A percentile compares a stretch with the other conserved stretches of the same genome.
phyloP scores from a whole-genome alignment of 352 stramenopile genomes.

The Halophytophthora batemanensis region DNA sequence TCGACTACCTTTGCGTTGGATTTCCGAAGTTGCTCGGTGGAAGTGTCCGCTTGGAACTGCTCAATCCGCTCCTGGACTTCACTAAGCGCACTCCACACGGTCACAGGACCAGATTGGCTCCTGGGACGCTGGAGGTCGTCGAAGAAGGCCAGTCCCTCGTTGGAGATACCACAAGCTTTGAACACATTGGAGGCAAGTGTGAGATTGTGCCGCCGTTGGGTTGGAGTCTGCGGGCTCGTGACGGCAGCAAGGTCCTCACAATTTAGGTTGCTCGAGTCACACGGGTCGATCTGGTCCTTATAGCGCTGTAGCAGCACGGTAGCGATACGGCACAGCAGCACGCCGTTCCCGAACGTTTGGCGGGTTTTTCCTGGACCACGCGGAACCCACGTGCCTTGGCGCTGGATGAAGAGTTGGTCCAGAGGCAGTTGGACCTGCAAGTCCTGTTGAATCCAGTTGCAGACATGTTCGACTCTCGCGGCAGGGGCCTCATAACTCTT shows the following conservation, averaged over 20 bases:
- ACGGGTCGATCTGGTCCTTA: conserved; percentile 1
- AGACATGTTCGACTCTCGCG: conserved; percentile 8
- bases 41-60: background rate
- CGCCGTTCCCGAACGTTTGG: conserved; percentile 26
- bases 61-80: conserved; percentile 9
- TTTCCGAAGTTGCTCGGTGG: too few species aligned
- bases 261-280: background rate
- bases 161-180: conserved; percentile 11
- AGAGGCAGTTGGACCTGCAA: conserved; percentile 15
- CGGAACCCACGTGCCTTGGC: conserved; percentile 4
- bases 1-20: too few species aligned
- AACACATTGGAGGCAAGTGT: conserved; percentile 11
- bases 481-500: background rate
- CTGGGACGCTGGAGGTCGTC: conserved; percentile 7
- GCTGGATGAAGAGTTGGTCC: conserved; percentile 14
- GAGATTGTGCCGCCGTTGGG: conserved; percentile 17
- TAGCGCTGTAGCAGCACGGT: conserved; percentile 14
- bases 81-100: conserved; percentile 16
- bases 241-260: background rate
- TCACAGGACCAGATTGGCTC: conserved; percentile 4
- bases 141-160: conserved; percentile 6
- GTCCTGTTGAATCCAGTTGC: conserved; percentile 9
- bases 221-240: conserved; percentile 5
- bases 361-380: conserved; percentile 4
- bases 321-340: conserved; percentile 38